These are phyloP conservation scores for Porcisia hertigi DNA, from an alignment of 208 protist genomes.

Conservation along the genomic window DNA sequence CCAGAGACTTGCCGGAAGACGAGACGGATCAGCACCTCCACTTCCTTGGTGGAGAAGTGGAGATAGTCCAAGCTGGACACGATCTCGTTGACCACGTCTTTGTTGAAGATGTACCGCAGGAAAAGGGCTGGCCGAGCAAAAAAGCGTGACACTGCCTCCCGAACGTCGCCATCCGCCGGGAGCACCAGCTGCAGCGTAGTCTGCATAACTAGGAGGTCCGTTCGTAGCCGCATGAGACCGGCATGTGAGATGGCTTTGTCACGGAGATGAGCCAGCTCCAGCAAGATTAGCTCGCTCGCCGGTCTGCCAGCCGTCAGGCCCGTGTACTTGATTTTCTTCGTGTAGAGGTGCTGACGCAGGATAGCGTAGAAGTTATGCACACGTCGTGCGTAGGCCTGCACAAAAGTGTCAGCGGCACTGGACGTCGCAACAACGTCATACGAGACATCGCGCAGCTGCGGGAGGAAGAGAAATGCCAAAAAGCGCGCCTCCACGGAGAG, in stretches of 20 bases:
- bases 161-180: slow-evolving; percentile 69
- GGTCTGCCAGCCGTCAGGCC: slow-evolving; percentile 68
- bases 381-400: slow-evolving; percentile 77
- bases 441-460: slow-evolving; percentile 85
- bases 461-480: slow-evolving; percentile 77
- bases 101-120: slow-evolving; percentile 76
- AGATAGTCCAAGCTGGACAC: slow-evolving; percentile 79
- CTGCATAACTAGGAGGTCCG: slow-evolving; percentile 79
- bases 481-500: slow-evolving; percentile 83
- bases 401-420: slow-evolving; percentile 76
- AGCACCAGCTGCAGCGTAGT: slow-evolving; percentile 74
- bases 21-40: slow-evolving; percentile 79
- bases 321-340: slow-evolving; percentile 72
- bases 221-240: slow-evolving; percentile 54
- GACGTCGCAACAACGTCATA: slow-evolving; percentile 74
- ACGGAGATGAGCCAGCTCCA: slow-evolving; percentile 79
- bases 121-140: slow-evolving; percentile 75
- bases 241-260: slow-evolving; percentile 79
- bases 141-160: slow-evolving; percentile 57
- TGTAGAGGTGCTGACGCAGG: slow-evolving; percentile 59
- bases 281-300: slow-evolving; percentile 75
- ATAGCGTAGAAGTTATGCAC: slow-evolving; percentile 75
- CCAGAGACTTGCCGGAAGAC: slow-evolving; percentile 76
- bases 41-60: slow-evolving; percentile 55
- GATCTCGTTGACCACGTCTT: slow-evolving; percentile 77